Conservation (phyloP, 148 eudicot species). For the Diospyros lotus region DNA sequence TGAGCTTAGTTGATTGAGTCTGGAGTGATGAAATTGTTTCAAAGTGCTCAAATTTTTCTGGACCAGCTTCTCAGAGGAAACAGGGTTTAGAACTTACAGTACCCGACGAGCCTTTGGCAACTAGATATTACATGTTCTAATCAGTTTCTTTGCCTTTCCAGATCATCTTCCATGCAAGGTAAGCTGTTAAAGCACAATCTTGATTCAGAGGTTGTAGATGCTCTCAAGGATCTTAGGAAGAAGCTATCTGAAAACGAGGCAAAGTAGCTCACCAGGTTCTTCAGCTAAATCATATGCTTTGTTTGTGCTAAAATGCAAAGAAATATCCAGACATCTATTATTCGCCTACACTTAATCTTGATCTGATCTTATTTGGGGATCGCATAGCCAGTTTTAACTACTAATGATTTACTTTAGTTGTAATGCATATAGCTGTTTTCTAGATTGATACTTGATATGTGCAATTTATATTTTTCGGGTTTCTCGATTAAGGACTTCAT, state of each 20-base stretch:
- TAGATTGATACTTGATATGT: too few species aligned
- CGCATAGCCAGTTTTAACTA: neutral
- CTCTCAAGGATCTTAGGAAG: conserved; percentile 80
- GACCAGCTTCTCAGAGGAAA: too few species aligned
- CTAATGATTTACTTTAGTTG: too few species aligned
- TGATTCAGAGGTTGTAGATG: conserved; percentile 75
- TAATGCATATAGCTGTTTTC: too few species aligned
- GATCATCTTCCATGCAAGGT: conserved; percentile 84
- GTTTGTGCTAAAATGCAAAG: neutral
- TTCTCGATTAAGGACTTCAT: too few species aligned
- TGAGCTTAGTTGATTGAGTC: too few species aligned
- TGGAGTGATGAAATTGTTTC: too few species aligned
- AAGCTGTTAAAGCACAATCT: conserved; percentile 89
- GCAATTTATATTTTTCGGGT: too few species aligned
- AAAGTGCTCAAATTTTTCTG: too few species aligned
- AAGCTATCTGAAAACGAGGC: conserved; percentile 51
- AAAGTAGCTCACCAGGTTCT: conserved; percentile 22
- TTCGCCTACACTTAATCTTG: neutral
- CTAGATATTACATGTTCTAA: neutral
- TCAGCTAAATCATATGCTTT: neutral
- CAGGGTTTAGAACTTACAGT: too few species aligned
- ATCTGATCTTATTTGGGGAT: neutral
- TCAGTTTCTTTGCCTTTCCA: conserved; percentile 18
- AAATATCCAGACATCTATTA: neutral
- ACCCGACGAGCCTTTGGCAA: too few species aligned